Evolutionary conservation across 2,329 filamentous ascomycete species (phyloP).

Genomic region (Botrytis elliptica): DNA sequence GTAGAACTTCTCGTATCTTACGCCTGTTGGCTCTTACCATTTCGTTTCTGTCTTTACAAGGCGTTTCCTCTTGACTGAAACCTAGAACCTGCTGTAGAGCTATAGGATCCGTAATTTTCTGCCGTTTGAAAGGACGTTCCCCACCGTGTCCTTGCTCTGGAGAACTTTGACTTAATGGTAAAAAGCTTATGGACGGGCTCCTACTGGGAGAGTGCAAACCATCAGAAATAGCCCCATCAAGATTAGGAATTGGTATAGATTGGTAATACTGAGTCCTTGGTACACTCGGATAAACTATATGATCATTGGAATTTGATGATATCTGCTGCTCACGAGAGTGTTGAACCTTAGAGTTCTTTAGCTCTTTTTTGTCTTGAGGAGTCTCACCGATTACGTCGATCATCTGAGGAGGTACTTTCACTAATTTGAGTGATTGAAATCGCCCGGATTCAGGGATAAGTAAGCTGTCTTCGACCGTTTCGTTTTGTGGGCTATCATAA

Average conservation of each 20-base stretch:
- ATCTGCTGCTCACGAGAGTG: background rate
- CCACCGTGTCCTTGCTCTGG: background rate
- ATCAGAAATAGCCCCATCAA: conserved; percentile 5
- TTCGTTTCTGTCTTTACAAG: conserved; percentile 13
- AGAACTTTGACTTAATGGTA: background rate
- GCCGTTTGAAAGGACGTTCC: conserved; percentile 4
- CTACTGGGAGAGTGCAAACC: background rate
- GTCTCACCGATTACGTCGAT: background rate
- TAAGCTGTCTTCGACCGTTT: background rate
- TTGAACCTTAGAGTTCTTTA: background rate
- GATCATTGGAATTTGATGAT: background rate
- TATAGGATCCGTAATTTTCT: background rate
- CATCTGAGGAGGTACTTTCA: background rate
- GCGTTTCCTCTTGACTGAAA: conserved; percentile 19
- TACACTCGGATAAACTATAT: background rate
- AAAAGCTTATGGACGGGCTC: background rate
- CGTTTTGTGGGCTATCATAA: conserved; percentile 19
- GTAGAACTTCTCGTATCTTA: background rate
- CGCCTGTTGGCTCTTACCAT: conserved; percentile 17
- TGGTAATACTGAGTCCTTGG: background rate
- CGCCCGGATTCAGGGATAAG: background rate
- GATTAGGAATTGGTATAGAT: background rate
- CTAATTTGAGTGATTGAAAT: background rate
- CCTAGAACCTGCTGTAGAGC: background rate
- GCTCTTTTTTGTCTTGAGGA: background rate